phyloP scores from a whole-genome alignment of 225 moss, liverwort and hornwort species.

The Sphagnum contortum region DNA sequence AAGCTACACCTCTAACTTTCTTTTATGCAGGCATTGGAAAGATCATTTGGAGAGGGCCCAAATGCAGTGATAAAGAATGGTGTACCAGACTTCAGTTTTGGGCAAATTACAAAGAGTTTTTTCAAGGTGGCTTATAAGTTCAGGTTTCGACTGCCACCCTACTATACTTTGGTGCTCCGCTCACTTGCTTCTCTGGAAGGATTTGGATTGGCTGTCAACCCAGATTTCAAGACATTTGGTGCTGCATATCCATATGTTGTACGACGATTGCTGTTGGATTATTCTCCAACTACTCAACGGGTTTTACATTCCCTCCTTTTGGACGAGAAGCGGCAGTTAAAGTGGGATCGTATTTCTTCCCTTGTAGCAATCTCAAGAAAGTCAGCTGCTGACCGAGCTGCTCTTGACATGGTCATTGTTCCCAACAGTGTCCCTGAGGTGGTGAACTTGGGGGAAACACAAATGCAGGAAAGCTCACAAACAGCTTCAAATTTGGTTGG shows the following conservation, averaged over 20 bases:
- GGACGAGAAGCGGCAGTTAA: slow-evolving; percentile 44
- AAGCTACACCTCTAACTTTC: no score
- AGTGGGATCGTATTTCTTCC: slow-evolving; percentile 68
- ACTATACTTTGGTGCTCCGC: slow-evolving; percentile 83
- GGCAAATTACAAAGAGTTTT: slow-evolving; percentile 74
- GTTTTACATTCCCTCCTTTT: slow-evolving; percentile 76
- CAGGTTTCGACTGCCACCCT: slow-evolving; percentile 77
- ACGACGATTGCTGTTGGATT: slow-evolving; percentile 58
- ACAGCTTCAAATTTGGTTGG: slow-evolving; percentile 13
- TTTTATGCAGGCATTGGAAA: slow-evolving; percentile 59
- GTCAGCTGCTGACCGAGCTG: slow-evolving; percentile 39
- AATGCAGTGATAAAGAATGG: slow-evolving; percentile 72
- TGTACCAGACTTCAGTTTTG: slow-evolving; percentile 71
- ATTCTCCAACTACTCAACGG: slow-evolving; percentile 56
- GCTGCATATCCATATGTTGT: slow-evolving; percentile 87
- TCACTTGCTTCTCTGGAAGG: slow-evolving; percentile 90
- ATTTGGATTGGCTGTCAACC: slow-evolving; percentile 75
- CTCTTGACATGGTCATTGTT: slow-evolving; percentile 25
- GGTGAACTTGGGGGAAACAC: not conserved
- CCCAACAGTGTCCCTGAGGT: slow-evolving; percentile 7
- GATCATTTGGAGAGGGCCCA: slow-evolving; percentile 81
- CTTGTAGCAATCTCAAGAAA: slow-evolving; percentile 42
- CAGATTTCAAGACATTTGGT: slow-evolving; percentile 76
- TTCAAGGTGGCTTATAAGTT: slow-evolving; percentile 89
- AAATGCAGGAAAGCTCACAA: slow-evolving; percentile 6